Evolutionary conservation across 1,284 basidiomycete species (phyloP), one percentile per base, ranked within the genome.

Genomic region (Spongispora temasekensis): DNA sequence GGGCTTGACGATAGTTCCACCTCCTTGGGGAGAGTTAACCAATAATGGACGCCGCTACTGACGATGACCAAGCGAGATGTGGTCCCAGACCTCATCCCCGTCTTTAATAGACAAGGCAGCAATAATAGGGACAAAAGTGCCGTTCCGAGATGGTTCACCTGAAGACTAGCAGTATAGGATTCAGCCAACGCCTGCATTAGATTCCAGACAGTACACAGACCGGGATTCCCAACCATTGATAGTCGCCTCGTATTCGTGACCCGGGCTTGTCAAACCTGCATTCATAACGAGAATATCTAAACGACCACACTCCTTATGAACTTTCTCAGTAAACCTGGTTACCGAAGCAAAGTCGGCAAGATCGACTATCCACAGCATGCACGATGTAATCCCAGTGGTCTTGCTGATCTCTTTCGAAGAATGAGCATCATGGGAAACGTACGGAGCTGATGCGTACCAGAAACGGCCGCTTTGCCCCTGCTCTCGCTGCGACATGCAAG

Each of bases 401-500:
- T 17, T 10, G 51, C 34, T 53, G 12, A 69, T 65, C 3, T 63
- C 65, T 70, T 25, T 12, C 21, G 8, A 37, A 1, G 19, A 5
- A 48, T 28, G 28, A 53, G 27, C 8, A 3, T 31, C 6, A 13
- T 19, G 4, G 5, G 23, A 25, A 15, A 5, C 9, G 5, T 62
- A 57, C 73, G 40, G 3, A 4, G 0, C 13, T 3, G 17, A 27
- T 13, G 46, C 66, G 4, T 44, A 69, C 67, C 60, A 28, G 40
- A 42, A 10, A 77, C 31, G 17, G 81, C 78, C 1, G 60, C 68
- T 17, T 73, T 66, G 0, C 78, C 80, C 58, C 69, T 78, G 35
- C 62, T 68, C 62, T 73, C 61, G 58, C 60, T 80, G 23, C 79
- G 73, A 65, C 78, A 81, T 1, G 74, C 78, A 19, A 81, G 52